A percentile compares a stretch with the other conserved stretches of the same genome.
These are phyloP conservation scores for Starmerella etchellsii DNA, from an alignment of 805 yeast species.

Conservation along the genomic window DNA sequence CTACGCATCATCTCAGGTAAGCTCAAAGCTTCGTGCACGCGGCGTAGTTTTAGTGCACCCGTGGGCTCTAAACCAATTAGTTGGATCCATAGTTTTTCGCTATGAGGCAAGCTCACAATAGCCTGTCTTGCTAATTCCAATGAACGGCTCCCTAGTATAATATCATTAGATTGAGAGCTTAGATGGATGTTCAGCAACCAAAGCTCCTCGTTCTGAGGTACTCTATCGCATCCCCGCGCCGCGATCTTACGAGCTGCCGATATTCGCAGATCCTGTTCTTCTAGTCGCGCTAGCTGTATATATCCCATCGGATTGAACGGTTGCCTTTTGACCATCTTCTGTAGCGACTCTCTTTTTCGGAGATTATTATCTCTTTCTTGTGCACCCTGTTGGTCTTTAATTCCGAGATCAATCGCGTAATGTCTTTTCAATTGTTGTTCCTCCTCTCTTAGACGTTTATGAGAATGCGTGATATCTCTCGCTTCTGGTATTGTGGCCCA, in stretches of 20 bases:
- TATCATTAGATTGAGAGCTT: constrained; percentile 27
- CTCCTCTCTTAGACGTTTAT: constrained; percentile 55
- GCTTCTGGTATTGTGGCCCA: constrained; percentile 83
- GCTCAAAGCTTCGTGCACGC: constrained; percentile 53
- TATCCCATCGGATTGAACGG: constrained; percentile 67
- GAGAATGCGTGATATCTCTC: constrained; percentile 69
- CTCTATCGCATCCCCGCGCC: constrained; percentile 57
- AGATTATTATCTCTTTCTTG: constrained; percentile 28
- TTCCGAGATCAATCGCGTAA: constrained; percentile 32
- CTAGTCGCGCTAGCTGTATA: constrained; percentile 77
- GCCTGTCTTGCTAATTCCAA: constrained; percentile 49
- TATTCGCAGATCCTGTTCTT: constrained; percentile 47
- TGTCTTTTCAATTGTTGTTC: constrained; percentile 21
- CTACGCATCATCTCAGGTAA: constrained; percentile 17
- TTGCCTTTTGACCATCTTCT: constrained; percentile 57
- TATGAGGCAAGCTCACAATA: constrained; percentile 40
- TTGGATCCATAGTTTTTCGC: constrained; percentile 58
- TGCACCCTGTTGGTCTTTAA: constrained; percentile 55
- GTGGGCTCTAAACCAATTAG: constrained; percentile 59
- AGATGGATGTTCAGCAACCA: constrained; percentile 75
- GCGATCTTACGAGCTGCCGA: constrained; percentile 48
- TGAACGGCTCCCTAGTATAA: constrained; percentile 33
- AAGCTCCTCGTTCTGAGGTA: constrained; percentile 54
- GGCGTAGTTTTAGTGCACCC: constrained; percentile 36
- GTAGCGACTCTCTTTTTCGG: not conserved